Evolutionary conservation across 129 eudicot species (phyloP).

Genomic region (Lactuca saligna): DNA sequence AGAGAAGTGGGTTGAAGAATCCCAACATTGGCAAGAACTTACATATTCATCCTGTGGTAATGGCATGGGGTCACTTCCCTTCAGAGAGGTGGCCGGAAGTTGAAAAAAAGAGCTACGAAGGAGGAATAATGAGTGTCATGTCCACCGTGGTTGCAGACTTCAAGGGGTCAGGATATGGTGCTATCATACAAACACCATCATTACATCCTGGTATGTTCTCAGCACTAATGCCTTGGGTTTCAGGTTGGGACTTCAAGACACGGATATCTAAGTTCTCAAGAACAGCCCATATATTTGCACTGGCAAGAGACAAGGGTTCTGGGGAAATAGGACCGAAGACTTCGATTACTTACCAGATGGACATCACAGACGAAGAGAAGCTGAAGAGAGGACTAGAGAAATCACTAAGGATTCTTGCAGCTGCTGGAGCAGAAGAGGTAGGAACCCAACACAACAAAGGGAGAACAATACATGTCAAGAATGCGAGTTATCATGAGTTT

Average conservation of each 20-base stretch:
- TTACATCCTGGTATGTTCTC: conserved; percentile 83
- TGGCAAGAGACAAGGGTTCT: conserved; percentile 59
- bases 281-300: conserved; percentile 66
- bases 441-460: conserved; percentile 58
- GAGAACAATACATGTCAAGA: conserved; percentile 45
- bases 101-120: conserved; percentile 60
- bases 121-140: conserved; percentile 76
- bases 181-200: conserved; percentile 61
- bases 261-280: conserved; percentile 60
- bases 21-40: conserved; percentile 57
- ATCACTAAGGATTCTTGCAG: conserved; percentile 60
- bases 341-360: conserved; percentile 46
- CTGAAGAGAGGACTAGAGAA: conserved; percentile 55
- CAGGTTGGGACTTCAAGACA: conserved; percentile 48
- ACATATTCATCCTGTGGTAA: conserved; percentile 66
- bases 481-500: conserved; percentile 41
- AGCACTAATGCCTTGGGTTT: conserved; percentile 63
- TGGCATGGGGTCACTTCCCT: conserved; percentile 78
- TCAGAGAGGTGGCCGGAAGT: conserved; percentile 40
- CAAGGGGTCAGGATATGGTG: conserved; percentile 53
- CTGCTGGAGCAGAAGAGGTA: conserved; percentile 73
- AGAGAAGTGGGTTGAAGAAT: conserved; percentile 61
- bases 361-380: conserved; percentile 38
- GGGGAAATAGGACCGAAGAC: conserved; percentile 38
- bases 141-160: conserved; percentile 49